A percentile compares a stretch with the other conserved stretches of the same genome.
These are phyloP conservation scores for Chaetothyriales sp. DNA, from an alignment of 2,329 filamentous ascomycete species.

Conservation along the genomic window DNA sequence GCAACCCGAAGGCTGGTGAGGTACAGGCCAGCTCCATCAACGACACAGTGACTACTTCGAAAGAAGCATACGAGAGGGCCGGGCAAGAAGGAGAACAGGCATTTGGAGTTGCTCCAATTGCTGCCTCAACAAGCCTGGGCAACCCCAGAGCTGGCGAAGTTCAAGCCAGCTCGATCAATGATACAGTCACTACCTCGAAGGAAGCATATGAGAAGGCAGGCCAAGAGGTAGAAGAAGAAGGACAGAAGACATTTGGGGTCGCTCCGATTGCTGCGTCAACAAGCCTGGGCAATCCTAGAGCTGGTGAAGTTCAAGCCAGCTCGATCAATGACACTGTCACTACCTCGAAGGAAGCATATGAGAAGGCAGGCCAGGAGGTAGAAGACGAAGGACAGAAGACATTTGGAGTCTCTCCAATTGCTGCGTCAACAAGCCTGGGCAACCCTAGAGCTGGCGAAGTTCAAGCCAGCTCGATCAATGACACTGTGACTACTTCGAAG, in stretches of 20 bases:
- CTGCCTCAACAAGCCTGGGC: conserved; percentile 40
- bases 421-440: too few relatives aligned
- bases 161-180: conserved; percentile 25
- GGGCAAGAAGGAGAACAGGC: not conserved
- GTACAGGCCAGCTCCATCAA: conserved; percentile 28
- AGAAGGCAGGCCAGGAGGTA: conserved; percentile 44
- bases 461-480: too few relatives aligned
- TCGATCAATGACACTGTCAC: conserved; percentile 51
- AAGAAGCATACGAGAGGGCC: not conserved
- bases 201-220: not conserved
- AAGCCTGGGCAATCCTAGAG: conserved; percentile 24
- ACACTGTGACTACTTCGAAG: too few relatives aligned
- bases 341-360: conserved; percentile 73
- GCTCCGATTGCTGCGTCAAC: conserved; percentile 12
- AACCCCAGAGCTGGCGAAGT: conserved; percentile 73
- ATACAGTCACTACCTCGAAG: conserved; percentile 27
- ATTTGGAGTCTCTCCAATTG: too few relatives aligned
- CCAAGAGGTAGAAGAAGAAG: not conserved
- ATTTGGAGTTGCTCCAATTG: not conserved
- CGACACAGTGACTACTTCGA: conserved; percentile 28
- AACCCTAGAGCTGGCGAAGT: too few relatives aligned
- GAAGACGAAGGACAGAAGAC: too few relatives aligned
- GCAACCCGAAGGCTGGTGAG: conserved; percentile 75
- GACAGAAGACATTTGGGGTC: not conserved
- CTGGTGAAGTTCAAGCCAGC: conserved; percentile 26